Conservation (phyloP, 345 rosid genomes). For the Dovyalis caffra region DNA sequence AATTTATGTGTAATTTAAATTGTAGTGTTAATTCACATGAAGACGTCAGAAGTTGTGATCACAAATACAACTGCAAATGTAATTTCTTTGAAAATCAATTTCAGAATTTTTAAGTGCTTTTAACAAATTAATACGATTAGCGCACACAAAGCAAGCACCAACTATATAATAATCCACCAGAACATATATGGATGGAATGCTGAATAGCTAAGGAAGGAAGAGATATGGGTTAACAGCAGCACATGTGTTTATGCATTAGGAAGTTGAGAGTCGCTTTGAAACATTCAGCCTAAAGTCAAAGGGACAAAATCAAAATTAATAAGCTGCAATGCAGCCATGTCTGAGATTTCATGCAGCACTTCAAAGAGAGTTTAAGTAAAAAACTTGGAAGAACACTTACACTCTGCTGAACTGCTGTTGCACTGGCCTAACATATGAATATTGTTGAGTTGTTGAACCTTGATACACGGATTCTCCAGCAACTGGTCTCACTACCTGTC, state of each 20-base stretch:
- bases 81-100: too few relatives aligned
- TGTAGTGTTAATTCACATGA: not conserved
- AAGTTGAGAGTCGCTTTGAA: not conserved
- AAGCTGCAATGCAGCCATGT: not conserved
- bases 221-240: not conserved
- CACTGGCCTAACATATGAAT: constrained; percentile 40
- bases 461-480: constrained; percentile 39
- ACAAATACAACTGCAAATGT: not conserved
- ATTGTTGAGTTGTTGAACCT: constrained; percentile 48
- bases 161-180: not conserved
- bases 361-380: not conserved
- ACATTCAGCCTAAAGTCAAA: not conserved
- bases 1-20: not conserved
- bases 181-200: not conserved
- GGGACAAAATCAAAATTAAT: not conserved
- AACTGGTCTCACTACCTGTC: constrained; percentile 54
- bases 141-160: not conserved
- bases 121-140: not conserved
- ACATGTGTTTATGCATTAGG: not conserved
- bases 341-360: not conserved
- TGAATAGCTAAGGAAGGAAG: not conserved
- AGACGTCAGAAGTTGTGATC: not conserved
- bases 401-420: constrained; percentile 57
- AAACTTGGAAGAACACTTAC: constrained; percentile 37
- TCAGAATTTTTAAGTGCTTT: not conserved